Conservation (phyloP, 2,329 filamentous ascomycete species). For the Phyllosticta citribraziliensis region DNA sequence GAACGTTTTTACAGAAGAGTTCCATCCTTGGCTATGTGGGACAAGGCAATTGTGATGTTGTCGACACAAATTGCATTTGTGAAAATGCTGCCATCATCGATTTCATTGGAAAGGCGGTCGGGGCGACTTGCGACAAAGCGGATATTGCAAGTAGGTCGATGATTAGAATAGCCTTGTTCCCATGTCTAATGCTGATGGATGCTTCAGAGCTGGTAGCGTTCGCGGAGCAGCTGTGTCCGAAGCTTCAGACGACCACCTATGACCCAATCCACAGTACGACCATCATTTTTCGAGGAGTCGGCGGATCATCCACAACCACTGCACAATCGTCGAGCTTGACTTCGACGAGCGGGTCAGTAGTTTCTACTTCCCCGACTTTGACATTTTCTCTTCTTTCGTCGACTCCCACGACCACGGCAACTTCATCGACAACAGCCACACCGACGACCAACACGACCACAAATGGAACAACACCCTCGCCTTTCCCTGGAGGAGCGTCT, state of each 20-base stretch:
- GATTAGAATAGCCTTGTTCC: not conserved
- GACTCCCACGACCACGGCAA: not conserved
- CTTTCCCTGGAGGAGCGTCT: not conserved
- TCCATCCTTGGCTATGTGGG: constrained; percentile 7
- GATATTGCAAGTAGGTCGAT: constrained; percentile 1
- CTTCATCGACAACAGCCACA: not conserved
- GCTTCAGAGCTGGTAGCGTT: not conserved
- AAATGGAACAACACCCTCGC: not conserved
- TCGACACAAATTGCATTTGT: constrained; percentile 8
- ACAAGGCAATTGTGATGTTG: constrained; percentile 6
- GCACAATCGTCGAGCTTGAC: not conserved
- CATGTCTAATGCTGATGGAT: not conserved
- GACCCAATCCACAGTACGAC: not conserved
- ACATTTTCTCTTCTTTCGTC: not conserved
- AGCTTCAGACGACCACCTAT: not conserved
- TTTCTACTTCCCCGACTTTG: not conserved
- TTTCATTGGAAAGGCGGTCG: not conserved
- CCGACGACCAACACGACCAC: not conserved
- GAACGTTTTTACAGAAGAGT: not conserved
- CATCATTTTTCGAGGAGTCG: not conserved
- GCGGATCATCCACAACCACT: not conserved
- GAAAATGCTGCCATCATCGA: not conserved
- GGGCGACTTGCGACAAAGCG: not conserved
- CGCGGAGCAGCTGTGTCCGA: not conserved
- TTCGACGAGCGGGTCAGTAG: not conserved